These are phyloP conservation scores for Eragrostis curvula DNA, from an alignment of 176 grass and related monocot genomes.

Conservation along the genomic window DNA sequence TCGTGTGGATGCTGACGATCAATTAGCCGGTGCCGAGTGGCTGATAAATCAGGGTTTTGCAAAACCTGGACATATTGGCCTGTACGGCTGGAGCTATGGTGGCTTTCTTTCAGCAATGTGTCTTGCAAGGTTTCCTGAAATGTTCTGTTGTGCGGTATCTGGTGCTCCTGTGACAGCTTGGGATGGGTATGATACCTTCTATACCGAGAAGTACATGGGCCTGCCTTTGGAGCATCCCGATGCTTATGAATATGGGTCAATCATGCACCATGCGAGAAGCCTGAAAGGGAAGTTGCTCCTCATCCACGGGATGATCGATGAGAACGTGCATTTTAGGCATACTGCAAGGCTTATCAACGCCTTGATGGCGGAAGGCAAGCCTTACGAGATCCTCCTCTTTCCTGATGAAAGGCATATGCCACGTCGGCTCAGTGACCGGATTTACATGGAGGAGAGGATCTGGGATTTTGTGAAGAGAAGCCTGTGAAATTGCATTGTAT, in stretches of 20 bases:
- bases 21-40: constrained; percentile 89
- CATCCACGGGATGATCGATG: constrained; percentile 97
- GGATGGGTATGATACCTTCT: constrained; percentile 98
- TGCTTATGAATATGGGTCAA: constrained; percentile 76
- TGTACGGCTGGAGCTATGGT: constrained; percentile 97
- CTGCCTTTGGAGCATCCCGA: constrained; percentile 66
- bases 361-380: constrained; percentile 76
- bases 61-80: constrained; percentile 83
- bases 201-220: constrained; percentile 96
- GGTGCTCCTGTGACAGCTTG: constrained; percentile 94
- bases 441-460: constrained; percentile 99
- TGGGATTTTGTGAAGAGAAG: constrained; percentile 91
- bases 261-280: constrained; percentile 90
- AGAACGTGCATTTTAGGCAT: constrained; percentile 98
- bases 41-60: constrained; percentile 87
- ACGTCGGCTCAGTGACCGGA: constrained; percentile 71
- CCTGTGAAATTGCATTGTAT: constrained; percentile 57
- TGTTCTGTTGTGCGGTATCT: constrained; percentile 82
- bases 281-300: constrained; percentile 82
- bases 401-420: constrained; percentile 95
- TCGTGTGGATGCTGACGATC: constrained; percentile 83
- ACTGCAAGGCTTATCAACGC: constrained; percentile 87
- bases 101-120: constrained; percentile 98
- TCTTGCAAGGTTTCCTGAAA: constrained; percentile 72
- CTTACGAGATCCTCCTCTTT: constrained; percentile 90